These are phyloP conservation scores for Pleurotus tuoliensis DNA, from an alignment of 768 basidiomycete species.

Conservation along the genomic window DNA sequence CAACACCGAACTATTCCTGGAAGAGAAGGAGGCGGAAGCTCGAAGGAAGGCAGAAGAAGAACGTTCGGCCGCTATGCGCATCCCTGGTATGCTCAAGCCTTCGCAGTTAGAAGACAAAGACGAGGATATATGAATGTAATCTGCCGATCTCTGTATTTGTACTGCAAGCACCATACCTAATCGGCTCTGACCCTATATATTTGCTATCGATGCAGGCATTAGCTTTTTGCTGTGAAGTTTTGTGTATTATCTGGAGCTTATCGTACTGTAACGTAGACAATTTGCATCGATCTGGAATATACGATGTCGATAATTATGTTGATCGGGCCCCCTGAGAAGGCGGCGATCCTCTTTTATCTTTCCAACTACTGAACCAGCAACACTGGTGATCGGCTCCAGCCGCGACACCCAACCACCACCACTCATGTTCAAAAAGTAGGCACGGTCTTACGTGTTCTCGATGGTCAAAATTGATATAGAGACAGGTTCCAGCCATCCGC, in stretches of 20 bases:
- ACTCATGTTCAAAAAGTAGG: conserved; percentile 6
- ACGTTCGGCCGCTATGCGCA: conserved; percentile 67
- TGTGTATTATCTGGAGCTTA: too few species aligned
- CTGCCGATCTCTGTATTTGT: too few species aligned
- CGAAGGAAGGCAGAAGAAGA: conserved; percentile 58
- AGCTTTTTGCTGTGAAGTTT: not conserved
- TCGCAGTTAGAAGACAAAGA: conserved; percentile 93
- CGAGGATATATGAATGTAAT: conserved; percentile 61
- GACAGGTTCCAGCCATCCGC: conserved; percentile 65
- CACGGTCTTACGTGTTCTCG: not conserved
- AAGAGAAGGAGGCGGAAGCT: conserved; percentile 90
- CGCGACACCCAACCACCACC: too few species aligned
- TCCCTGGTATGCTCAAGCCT: conserved; percentile 98
- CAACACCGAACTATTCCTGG: conserved; percentile 86
- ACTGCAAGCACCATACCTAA: too few species aligned
- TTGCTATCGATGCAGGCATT: not conserved
- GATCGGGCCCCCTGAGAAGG: too few species aligned
- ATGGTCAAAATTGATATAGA: conserved; percentile 6
- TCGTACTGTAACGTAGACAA: too few species aligned
- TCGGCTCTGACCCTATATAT: not conserved
- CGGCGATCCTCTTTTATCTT: too few species aligned
- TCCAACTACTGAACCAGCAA: too few species aligned
- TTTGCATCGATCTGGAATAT: too few species aligned
- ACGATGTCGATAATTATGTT: too few species aligned
- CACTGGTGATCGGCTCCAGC: too few species aligned